Percentiles rank a stretch among this genome's conserved stretches.
phyloP scores from a whole-genome alignment of 257 asterid species.

The Solanum phureja region DNA sequence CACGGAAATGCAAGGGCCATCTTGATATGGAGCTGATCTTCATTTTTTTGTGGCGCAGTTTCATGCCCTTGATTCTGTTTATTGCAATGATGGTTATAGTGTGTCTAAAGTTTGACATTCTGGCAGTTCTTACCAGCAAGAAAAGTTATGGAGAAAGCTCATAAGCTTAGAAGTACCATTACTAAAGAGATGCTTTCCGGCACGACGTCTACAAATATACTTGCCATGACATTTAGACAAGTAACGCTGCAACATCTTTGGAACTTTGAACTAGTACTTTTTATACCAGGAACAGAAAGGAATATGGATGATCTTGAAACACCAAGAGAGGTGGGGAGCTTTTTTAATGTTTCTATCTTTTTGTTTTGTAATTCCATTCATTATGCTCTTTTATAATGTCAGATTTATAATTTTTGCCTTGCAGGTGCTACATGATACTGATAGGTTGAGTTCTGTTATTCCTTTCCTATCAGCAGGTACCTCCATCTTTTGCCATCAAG shows the following conservation, averaged over 20 bases:
- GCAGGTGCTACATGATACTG: no score
- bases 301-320: constrained; percentile 60
- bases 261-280: constrained; percentile 59
- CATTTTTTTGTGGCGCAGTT: neutral
- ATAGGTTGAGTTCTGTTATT: no score
- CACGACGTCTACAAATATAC: constrained; percentile 48
- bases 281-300: constrained; percentile 63
- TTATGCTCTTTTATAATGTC: constrained; percentile 23
- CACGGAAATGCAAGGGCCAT: neutral
- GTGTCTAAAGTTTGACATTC: neutral
- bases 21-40: neutral
- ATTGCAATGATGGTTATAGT: neutral
- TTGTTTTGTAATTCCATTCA: neutral
- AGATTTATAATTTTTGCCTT: neutral
- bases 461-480: no score
- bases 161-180: constrained; percentile 41
- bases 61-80: neutral
- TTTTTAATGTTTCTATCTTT: neutral
- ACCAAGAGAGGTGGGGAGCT: constrained; percentile 59
- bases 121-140: constrained; percentile 74
- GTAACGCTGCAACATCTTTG: constrained; percentile 61
- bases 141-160: constrained; percentile 74
- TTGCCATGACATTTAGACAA: constrained; percentile 88
- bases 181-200: constrained; percentile 39
- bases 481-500: no score